Conservation (phyloP, 345 rosid genomes). For the Citrus medica region DNA sequence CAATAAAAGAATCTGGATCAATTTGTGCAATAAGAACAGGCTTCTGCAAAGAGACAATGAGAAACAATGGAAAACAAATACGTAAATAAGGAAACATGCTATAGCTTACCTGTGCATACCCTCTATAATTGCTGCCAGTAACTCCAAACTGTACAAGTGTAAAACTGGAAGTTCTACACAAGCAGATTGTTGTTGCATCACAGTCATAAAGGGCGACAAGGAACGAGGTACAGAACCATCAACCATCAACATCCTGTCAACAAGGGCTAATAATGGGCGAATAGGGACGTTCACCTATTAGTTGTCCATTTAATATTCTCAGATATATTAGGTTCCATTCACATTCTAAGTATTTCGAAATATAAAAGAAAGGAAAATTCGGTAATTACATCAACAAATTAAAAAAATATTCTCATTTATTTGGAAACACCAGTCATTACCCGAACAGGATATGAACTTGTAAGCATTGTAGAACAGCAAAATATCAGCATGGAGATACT, state of each 20-base stretch:
- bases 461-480: conserved; percentile 69
- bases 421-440: conserved; percentile 30
- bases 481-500: conserved; percentile 51
- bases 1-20: neutral
- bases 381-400: neutral
- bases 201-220: conserved; percentile 47
- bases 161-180: conserved; percentile 77
- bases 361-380: neutral
- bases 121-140: conserved; percentile 58
- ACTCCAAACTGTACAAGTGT: conserved; percentile 61
- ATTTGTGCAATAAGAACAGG: neutral
- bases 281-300: conserved; percentile 59
- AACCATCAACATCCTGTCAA: conserved; percentile 75
- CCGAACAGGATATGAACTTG: conserved; percentile 62
- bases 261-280: conserved; percentile 58
- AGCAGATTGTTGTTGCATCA: conserved; percentile 67
- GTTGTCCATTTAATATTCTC: conserved; percentile 10
- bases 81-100: neutral
- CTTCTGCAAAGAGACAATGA: neutral
- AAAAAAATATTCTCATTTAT: neutral
- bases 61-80: neutral
- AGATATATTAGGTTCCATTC: conserved; percentile 4
- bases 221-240: conserved; percentile 65
- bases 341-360: neutral
- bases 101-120: conserved; percentile 59